These are phyloP conservation scores for Cercophora sp. DNA, from an alignment of 495 filamentous ascomycete genomes.

Conservation along the genomic window DNA sequence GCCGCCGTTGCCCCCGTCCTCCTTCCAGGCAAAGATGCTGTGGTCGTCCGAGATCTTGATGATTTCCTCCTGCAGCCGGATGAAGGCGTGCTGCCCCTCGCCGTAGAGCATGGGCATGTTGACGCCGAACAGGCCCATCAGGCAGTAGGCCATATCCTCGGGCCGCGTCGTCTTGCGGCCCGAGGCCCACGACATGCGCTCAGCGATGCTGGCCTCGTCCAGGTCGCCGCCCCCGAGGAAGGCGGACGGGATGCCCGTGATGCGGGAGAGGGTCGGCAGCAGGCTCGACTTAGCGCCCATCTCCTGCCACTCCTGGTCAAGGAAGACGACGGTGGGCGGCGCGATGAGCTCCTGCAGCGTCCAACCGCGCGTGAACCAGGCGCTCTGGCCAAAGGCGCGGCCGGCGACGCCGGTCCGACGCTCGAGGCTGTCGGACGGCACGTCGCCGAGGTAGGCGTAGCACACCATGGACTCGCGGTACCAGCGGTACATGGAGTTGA, in stretches of 20 bases:
- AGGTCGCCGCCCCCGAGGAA: neutral
- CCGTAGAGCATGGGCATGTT: constrained; percentile 13
- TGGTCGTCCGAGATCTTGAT: too few relatives aligned
- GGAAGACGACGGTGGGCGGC: neutral
- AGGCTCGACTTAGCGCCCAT: neutral
- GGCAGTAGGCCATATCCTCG: constrained; percentile 15
- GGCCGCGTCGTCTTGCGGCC: neutral
- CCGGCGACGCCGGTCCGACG: neutral
- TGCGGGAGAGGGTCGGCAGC: neutral
- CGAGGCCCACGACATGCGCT: constrained; percentile 11
- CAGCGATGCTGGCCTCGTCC: neutral
- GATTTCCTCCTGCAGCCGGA: constrained; percentile 7
- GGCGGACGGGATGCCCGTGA: neutral
- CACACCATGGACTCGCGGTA: constrained; percentile 25
- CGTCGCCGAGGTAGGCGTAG: constrained; percentile 26
- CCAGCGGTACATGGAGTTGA: constrained; percentile 42
- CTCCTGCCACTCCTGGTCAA: neutral
- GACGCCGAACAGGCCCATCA: too few relatives aligned
- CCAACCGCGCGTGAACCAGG: too few relatives aligned
- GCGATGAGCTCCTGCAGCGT: constrained; percentile 5
- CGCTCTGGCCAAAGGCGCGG: neutral
- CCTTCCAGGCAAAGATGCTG: too few relatives aligned
- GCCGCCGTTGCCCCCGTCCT: too few relatives aligned
- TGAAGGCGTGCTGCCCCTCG: constrained; percentile 9
- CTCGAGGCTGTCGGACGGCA: neutral